These are phyloP conservation scores for Ocimum tenuiflorum DNA, from an alignment of 257 asterid species.

Conservation along the genomic window DNA sequence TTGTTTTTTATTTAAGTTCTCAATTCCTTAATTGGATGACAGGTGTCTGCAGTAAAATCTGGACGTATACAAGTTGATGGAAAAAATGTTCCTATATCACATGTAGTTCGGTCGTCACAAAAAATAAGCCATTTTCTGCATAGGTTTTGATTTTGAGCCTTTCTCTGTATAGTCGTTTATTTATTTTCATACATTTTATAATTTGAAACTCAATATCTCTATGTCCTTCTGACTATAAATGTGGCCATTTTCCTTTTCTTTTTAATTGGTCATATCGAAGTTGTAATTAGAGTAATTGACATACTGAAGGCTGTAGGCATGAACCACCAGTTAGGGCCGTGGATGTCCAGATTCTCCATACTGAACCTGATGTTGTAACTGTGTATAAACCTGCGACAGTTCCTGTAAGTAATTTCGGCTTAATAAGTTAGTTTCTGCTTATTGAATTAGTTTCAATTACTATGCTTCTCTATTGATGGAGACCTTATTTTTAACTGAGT, in stretches of 20 bases:
- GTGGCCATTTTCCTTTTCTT: neutral
- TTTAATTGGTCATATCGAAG: conserved; percentile 4
- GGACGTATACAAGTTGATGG: conserved; percentile 97
- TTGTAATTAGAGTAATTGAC: conserved; percentile 37
- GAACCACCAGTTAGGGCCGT: conserved; percentile 94
- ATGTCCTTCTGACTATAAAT: neutral
- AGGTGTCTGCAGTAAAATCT: conserved; percentile 83
- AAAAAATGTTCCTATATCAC: conserved; percentile 53
- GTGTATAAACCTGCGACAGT: conserved; percentile 90
- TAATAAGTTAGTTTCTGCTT: neutral
- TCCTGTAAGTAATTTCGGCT: conserved; percentile 64
- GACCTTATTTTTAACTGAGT: neutral
- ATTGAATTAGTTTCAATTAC: conserved; percentile 1
- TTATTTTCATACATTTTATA: neutral
- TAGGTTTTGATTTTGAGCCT: conserved; percentile 38
- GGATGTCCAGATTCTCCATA: conserved; percentile 66
- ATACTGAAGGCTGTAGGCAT: conserved; percentile 73
- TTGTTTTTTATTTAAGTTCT: conserved; percentile 5
- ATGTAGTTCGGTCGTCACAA: conserved; percentile 67
- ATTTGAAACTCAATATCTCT: neutral
- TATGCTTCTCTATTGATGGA: neutral
- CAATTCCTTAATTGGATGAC: conserved; percentile 12
- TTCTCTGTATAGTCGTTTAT: neutral
- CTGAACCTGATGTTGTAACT: conserved; percentile 70
- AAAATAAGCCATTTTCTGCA: conserved; percentile 91